Conservation (phyloP, 2,329 filamentous ascomycete genomes). For the Dryadomyces quercivorus region DNA sequence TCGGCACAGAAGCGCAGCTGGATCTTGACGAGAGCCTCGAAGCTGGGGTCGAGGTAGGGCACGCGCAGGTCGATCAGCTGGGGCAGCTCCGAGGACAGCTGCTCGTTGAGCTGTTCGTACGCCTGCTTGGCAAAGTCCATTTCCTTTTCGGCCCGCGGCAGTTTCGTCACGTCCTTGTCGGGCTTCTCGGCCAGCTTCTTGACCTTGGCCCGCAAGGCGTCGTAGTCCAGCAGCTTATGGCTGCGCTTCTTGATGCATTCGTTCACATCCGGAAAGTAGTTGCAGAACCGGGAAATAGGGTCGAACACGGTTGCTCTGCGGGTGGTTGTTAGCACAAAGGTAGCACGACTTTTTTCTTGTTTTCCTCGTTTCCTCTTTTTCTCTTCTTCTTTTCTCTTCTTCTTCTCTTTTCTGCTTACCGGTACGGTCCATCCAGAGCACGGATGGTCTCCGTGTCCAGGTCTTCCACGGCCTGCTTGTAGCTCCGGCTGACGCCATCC, state of each 20-base stretch:
- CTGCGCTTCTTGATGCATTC: constrained; percentile 99
- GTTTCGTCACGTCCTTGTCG: constrained; percentile 94
- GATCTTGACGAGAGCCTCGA: constrained; percentile 97
- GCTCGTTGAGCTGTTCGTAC: constrained; percentile 96
- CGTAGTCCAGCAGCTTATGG: constrained; percentile 97
- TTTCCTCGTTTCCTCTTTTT: no score
- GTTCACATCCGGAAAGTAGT: constrained; percentile 98
- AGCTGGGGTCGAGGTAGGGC: constrained; percentile 91
- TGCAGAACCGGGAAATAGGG: constrained; percentile 90
- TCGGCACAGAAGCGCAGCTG: constrained; percentile 96
- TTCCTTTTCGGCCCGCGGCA: constrained; percentile 92
- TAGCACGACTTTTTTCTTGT: neutral
- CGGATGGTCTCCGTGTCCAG: constrained; percentile 98
- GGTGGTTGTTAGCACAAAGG: constrained; percentile 9
- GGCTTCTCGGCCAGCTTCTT: constrained; percentile 97
- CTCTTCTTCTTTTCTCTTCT: no score
- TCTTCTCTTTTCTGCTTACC: constrained; percentile 30
- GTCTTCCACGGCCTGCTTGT: constrained; percentile 97
- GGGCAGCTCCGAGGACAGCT: constrained; percentile 82
- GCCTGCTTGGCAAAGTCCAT: constrained; percentile 84
- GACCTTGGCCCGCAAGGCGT: constrained; percentile 87
- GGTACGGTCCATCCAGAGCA: constrained; percentile 89
- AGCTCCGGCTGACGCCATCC: constrained; percentile 90
- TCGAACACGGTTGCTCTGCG: constrained; percentile 79
- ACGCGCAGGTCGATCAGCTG: constrained; percentile 95